These are phyloP conservation scores for Cutaneotrichosporon sp. DNA, from an alignment of 1,284 basidiomycete species.

Conservation along the genomic window DNA sequence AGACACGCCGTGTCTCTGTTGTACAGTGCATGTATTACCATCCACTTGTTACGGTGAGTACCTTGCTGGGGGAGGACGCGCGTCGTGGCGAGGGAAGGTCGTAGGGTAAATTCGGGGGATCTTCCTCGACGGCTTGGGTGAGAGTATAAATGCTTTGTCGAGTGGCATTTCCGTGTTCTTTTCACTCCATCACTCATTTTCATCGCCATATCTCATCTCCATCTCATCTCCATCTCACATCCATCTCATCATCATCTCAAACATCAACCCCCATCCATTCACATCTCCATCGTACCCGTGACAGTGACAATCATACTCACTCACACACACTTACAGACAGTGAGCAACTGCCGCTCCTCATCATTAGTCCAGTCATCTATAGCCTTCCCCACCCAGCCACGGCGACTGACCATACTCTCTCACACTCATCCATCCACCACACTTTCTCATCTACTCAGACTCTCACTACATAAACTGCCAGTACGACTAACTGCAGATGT, in stretches of 20 bases:
- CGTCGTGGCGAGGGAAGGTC: too few relatives aligned
- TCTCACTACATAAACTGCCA: not conserved
- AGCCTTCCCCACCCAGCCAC: not conserved
- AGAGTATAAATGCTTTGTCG: too few relatives aligned
- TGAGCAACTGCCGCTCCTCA: too few relatives aligned
- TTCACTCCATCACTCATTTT: not conserved
- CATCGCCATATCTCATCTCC: not conserved
- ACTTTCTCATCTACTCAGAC: not conserved
- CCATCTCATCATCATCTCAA: not conserved
- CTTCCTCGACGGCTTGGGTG: too few relatives aligned
- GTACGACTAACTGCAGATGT: not conserved
- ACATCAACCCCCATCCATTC: not conserved
- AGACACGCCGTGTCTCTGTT: not conserved
- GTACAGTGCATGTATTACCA: constrained; percentile 1
- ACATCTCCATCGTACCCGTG: not conserved
- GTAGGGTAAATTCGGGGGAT: too few relatives aligned
- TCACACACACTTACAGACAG: too few relatives aligned
- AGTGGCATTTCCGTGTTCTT: too few relatives aligned
- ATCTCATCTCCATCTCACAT: not conserved
- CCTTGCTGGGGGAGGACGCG: too few relatives aligned
- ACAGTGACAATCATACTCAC: too few relatives aligned
- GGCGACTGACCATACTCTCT: too few relatives aligned
- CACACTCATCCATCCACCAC: not conserved
- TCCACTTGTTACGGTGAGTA: too few relatives aligned
- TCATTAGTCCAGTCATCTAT: not conserved